Percentiles rank a stretch among this genome's conserved stretches.
These are phyloP conservation scores for Capronia epimyces DNA, from an alignment of 2,329 filamentous ascomycete species.

Conservation along the genomic window DNA sequence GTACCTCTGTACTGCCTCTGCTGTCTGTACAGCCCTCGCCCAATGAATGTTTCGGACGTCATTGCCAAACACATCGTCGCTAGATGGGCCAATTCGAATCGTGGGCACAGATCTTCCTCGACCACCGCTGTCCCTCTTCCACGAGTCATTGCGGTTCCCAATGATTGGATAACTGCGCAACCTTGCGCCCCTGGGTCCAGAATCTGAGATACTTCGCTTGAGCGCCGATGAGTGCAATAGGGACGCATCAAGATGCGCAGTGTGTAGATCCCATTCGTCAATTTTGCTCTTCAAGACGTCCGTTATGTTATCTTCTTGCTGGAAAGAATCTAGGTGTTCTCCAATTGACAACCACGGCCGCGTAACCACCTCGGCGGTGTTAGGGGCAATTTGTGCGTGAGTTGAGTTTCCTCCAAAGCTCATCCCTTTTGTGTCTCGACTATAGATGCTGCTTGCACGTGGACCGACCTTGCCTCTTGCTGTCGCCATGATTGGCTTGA, in stretches of 20 bases:
- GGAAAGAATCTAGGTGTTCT: not conserved
- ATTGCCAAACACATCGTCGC: conserved; percentile 13
- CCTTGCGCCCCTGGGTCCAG: conserved; percentile 3
- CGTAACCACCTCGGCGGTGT: not conserved
- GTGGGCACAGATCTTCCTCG: conserved; percentile 2
- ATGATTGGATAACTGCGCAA: not conserved
- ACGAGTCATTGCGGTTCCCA: not conserved
- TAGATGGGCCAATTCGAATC: conserved; percentile 4
- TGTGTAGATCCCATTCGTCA: conserved; percentile 22
- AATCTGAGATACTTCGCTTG: conserved; percentile 20
- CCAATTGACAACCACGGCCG: not conserved
- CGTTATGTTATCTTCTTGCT: conserved; percentile 3
- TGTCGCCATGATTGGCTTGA: conserved; percentile 12
- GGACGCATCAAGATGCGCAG: conserved; percentile 5
- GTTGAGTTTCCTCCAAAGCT: conserved; percentile 9
- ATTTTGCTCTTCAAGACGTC: conserved; percentile 20
- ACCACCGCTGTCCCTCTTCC: not conserved
- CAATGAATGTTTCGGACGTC: not conserved
- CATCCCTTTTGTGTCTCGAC: conserved; percentile 20
- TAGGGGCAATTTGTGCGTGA: not conserved
- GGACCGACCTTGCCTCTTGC: conserved; percentile 6
- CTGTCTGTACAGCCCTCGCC: not conserved
- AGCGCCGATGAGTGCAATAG: not conserved
- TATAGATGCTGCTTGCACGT: conserved; percentile 24
- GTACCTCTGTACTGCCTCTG: conserved; percentile 1